Evolutionary conservation across 495 filamentous ascomycete genomes (phyloP), one percentile per base, ranked within the genome.

Genomic region (Choiromyces venosus): DNA sequence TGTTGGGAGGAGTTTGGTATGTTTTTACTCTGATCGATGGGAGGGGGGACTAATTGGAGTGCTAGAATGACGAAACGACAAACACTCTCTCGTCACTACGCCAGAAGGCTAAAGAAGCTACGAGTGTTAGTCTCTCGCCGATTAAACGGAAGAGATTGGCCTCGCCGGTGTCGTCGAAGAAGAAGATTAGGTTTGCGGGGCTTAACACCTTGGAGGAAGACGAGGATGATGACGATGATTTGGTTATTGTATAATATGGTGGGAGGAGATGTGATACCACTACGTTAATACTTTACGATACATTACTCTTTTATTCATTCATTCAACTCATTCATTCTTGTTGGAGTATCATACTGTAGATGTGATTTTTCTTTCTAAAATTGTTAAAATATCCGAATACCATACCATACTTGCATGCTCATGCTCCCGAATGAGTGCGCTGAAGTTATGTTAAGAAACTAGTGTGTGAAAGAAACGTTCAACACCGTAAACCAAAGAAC

Each of bases 181-280:
- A 95, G 83, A 95, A 93, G 84, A 95, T 92, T 19, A 84, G 92
- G 25, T 95, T 96, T 78, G 87, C 93, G 52, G 69, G 74, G 33
- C 76, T 75, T 6, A 65, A 94, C 89, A 39, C 87, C 88, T 37
- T 91, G 89, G 80, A 91, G 91, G 0, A 92, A 92, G 90, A 90
- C 39, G 86, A 84, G 3, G 85, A 85, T 75, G 73, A 85, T 76
- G 69, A 74, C 66, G 71, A 79, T 72, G 72, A 79, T 70, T 70
- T 80, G 76, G 56, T 79, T 71, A 70, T 76, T 73, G 70, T 75
- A 37, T 81, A 12, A 61, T 61, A 61, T 1, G 0, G 42, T 0
- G 42, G 25, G 52, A 29, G 52, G 52, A 14, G 16, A 61, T 29
- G 10, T 33, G 52, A 33, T 61, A 18, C 25, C 25, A 61, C 12